A percentile compares a stretch with the other conserved stretches of the same genome.
phyloP scores from a whole-genome alignment of 345 rosid genomes.

The Reutealis trisperma region DNA sequence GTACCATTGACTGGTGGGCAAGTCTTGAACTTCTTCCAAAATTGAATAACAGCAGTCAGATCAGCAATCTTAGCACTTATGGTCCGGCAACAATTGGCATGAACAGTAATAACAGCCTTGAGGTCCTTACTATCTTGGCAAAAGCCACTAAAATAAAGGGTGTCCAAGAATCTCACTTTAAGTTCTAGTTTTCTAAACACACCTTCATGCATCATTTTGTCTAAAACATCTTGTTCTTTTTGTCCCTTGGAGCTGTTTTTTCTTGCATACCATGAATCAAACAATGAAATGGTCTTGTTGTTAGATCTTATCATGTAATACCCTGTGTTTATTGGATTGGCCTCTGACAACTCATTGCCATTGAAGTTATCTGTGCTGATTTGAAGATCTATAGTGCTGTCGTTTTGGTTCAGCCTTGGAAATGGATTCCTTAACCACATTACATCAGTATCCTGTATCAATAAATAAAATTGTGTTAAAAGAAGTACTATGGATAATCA shows the following conservation, averaged over 20 bases:
- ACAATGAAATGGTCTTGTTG: constrained; percentile 62
- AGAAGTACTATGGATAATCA: neutral
- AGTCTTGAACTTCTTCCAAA: constrained; percentile 58
- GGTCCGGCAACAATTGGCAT: constrained; percentile 83
- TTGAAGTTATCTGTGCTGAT: constrained; percentile 56
- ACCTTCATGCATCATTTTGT: constrained; percentile 42
- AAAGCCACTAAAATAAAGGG: constrained; percentile 71
- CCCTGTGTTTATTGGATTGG: constrained; percentile 60
- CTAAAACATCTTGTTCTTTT: constrained; percentile 79
- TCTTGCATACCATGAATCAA: constrained; percentile 58
- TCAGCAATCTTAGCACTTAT: constrained; percentile 67
- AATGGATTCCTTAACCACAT: constrained; percentile 80
- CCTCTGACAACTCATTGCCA: constrained; percentile 34
- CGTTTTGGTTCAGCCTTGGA: constrained; percentile 33
- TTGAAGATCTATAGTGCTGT: constrained; percentile 51
- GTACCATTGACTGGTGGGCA: neutral
- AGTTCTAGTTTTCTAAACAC: constrained; percentile 39
- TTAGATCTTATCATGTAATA: constrained; percentile 69
- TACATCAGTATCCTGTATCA: constrained; percentile 66
- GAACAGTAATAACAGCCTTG: constrained; percentile 56
- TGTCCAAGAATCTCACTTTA: constrained; percentile 48
- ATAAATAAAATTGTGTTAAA: too few relatives aligned
- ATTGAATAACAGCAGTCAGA: constrained; percentile 48
- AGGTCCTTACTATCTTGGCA: constrained; percentile 62
- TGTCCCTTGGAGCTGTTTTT: constrained; percentile 51